Evolutionary conservation across 768 basidiomycete genomes (phyloP).

Genomic region (Suillus discolor): DNA sequence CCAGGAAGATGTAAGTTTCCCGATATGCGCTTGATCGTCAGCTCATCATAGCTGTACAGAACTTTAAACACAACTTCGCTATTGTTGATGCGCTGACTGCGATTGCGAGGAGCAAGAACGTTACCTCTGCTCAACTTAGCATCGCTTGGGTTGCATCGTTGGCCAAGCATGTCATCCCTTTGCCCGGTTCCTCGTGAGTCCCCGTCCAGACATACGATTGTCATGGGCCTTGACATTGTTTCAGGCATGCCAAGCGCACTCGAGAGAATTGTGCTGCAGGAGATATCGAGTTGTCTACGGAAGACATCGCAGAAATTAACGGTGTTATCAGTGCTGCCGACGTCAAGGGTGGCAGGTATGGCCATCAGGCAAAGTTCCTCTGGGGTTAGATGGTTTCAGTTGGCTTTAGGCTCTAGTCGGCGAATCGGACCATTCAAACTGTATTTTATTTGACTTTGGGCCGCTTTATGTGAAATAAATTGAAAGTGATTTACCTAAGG

Average conservation of each 20-base stretch:
- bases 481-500: neutral
- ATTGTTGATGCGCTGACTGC: slow-evolving; percentile 44
- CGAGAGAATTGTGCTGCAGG: slow-evolving; percentile 48
- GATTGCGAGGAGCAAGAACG: slow-evolving; percentile 43
- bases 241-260: slow-evolving; percentile 40
- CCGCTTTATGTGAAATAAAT: neutral
- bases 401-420: neutral
- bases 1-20: slow-evolving; percentile 40
- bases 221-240: slow-evolving; percentile 1
- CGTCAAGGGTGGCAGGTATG: slow-evolving; percentile 45
- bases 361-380: slow-evolving; percentile 21
- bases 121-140: slow-evolving; percentile 46
- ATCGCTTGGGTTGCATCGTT: slow-evolving; percentile 46
- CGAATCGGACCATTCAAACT: neutral
- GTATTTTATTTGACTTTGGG: neutral
- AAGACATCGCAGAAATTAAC: slow-evolving; percentile 45
- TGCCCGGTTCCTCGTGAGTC: slow-evolving; percentile 51
- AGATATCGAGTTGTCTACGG: slow-evolving; percentile 41
- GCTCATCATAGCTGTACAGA: slow-evolving; percentile 23
- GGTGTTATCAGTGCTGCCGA: slow-evolving; percentile 35
- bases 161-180: slow-evolving; percentile 48
- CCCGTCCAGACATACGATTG: neutral
- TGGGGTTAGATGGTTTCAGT: slow-evolving; percentile 33
- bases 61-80: slow-evolving; percentile 44
- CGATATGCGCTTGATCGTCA: slow-evolving; percentile 8